A percentile compares a stretch with the other conserved stretches of the same genome.
Evolutionary conservation across 225 moss, liverwort and hornwort genomes (phyloP).

Genomic region (Rhytidiadelphus loreus): DNA sequence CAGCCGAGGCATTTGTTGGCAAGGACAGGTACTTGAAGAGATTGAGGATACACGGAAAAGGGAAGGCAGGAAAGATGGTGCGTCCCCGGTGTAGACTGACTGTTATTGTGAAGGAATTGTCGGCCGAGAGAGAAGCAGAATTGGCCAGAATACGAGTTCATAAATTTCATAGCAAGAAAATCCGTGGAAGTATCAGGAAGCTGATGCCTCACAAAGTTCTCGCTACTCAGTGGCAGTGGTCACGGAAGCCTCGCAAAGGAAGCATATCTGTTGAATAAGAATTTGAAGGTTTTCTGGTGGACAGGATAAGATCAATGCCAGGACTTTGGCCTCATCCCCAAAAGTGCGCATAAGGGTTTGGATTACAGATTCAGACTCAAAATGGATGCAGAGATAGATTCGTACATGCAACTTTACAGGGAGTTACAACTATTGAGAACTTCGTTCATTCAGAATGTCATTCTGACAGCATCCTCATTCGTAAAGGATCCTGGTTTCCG

Average conservation of each 20-base stretch:
- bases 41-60: slow-evolving; percentile 66
- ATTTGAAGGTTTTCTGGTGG: neutral
- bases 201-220: slow-evolving; percentile 74
- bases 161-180: slow-evolving; percentile 40
- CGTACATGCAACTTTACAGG: neutral
- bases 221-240: slow-evolving; percentile 63
- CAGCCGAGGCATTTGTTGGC: slow-evolving; percentile 50
- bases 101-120: slow-evolving; percentile 72
- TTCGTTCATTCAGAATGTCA: neutral
- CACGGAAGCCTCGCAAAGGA: slow-evolving; percentile 19
- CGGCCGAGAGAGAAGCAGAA: slow-evolving; percentile 68
- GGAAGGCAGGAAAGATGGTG: slow-evolving; percentile 59
- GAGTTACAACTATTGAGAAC: neutral
- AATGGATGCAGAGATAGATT: neutral
- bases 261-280: slow-evolving; percentile 14
- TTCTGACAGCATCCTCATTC: neutral
- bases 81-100: slow-evolving; percentile 72
- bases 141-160: slow-evolving; percentile 65
- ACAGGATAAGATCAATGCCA: neutral
- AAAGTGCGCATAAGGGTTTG: neutral
- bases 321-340: neutral
- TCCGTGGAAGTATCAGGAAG: slow-evolving; percentile 49
- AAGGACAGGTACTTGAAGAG: slow-evolving; percentile 68
- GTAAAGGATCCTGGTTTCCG: neutral
- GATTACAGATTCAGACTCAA: neutral